Percentiles rank a stretch among this genome's conserved stretches.
phyloP scores from a whole-genome alignment of 148 eudicot genomes.

The Silene latifolia region DNA sequence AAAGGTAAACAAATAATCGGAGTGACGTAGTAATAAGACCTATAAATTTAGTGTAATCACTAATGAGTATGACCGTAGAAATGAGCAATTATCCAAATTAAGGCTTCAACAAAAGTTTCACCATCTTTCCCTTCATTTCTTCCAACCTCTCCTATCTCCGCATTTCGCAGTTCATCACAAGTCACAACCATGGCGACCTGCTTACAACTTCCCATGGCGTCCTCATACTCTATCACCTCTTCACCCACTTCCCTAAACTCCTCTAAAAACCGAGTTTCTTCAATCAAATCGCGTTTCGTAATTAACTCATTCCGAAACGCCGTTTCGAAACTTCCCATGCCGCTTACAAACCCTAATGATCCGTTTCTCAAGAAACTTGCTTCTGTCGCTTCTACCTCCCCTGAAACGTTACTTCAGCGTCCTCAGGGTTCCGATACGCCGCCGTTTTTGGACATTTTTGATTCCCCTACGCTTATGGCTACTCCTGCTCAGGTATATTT shows the following conservation, averaged over 20 bases:
- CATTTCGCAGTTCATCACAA: not conserved
- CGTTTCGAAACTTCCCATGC: slow-evolving; percentile 46
- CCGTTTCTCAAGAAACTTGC: slow-evolving; percentile 66
- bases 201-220: slow-evolving; percentile 43
- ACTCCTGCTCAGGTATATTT: slow-evolving; percentile 59
- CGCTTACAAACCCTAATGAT: slow-evolving; percentile 78
- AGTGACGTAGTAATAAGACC: too few species aligned
- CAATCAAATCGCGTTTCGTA: slow-evolving; percentile 21
- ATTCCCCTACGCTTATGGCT: slow-evolving; percentile 67
- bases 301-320: slow-evolving; percentile 22
- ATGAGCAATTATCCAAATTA: not conserved
- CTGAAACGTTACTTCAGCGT: slow-evolving; percentile 51
- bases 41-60: too few species aligned
- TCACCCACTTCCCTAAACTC: slow-evolving; percentile 32
- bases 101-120: not conserved
- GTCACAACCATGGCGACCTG: slow-evolving; percentile 33
- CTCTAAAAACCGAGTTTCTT: slow-evolving; percentile 11
- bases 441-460: slow-evolving; percentile 61
- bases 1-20: too few species aligned
- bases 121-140: not conserved
- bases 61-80: too few species aligned
- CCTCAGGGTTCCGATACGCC: slow-evolving; percentile 43
- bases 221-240: slow-evolving; percentile 38
- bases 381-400: slow-evolving; percentile 51
- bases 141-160: not conserved